Base-by-base conservation (phyloP, 768 basidiomycete species). In the Lactarius pseudohatsudake region DNA sequence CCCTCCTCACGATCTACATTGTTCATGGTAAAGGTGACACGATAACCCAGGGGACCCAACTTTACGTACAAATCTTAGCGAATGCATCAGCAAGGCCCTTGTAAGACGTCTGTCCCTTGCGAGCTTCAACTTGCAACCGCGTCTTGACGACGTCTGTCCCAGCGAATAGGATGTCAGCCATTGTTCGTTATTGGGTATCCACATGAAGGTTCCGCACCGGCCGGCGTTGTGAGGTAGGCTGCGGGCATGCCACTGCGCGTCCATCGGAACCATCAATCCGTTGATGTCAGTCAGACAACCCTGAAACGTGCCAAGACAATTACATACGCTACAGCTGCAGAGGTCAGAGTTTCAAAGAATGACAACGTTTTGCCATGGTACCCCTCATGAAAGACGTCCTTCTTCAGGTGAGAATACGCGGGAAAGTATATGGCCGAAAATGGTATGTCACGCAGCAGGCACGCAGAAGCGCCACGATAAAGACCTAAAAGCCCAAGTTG, bases 381-480 rank as follows among this genome's bases (percentile, higher is more conserved):
- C 7, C 97, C 97, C 75, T 99, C 97, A 61, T 90, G 84, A 82
- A 98, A 99, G 30, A 98, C 70, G 76, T 99, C 96, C 76, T 87
- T 91, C 84, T 97, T 93, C 73, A 94, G 77, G 74, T 96, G 94
- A 56, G 86, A 86, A 77, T 97, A 96, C 57, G 93, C 84, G 22
- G 91, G 85, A 80, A 94, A 93, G 76, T 93, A 94, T 70, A 95
- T 90, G 43, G 94, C 95, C 38, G 96, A 98, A 79, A 98, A 99
- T 2, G 97, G 97, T 61, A 98, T 94, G 75, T 98, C 96, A 58
- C 95, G 91, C 40, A 95, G 84, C 72, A 98, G 79, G 78, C 97
- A 99, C 26, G 96, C 97, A 67, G 86, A 88, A 18, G 96, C 88
- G 59, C 97, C 97, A 76, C 85, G 90, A 81, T 99, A 99, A 50